Percentiles rank a stretch among this genome's conserved stretches.
phyloP scores from a whole-genome alignment of 345 rosid species.

The Leavenworthia alabamica region DNA sequence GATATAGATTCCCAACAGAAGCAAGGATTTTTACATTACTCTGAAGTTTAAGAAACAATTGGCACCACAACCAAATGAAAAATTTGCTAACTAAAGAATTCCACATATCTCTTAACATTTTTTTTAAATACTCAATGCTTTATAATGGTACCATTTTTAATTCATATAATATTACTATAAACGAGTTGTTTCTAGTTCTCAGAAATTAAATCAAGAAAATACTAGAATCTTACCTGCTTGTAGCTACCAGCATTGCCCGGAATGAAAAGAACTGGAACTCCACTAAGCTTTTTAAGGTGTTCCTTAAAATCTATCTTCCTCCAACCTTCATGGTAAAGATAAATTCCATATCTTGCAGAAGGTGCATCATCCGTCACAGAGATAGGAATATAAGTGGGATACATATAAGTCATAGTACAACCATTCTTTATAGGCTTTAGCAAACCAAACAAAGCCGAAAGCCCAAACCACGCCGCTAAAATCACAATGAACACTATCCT shows the following conservation, averaged over 20 bases:
- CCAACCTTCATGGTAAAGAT: conserved; percentile 97
- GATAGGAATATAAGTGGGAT: conserved; percentile 89
- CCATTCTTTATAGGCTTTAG: conserved; percentile 77
- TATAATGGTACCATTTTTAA: background rate
- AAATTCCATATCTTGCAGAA: conserved; percentile 59
- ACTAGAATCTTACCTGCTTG: conserved; percentile 65
- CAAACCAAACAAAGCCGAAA: conserved; percentile 55
- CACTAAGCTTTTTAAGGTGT: conserved; percentile 72
- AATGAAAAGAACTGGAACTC: conserved; percentile 91
- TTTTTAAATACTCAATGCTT: background rate
- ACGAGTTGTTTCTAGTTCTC: background rate
- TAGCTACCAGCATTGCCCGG: conserved; percentile 98
- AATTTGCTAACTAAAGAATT: background rate
- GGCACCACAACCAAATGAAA: background rate
- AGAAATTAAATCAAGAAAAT: background rate
- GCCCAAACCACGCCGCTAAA: conserved; percentile 44
- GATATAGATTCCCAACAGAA: background rate
- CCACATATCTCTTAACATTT: background rate
- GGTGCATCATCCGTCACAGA: conserved; percentile 38
- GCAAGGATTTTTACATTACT: background rate
- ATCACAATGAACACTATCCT: conserved; percentile 40
- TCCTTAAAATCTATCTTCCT: conserved; percentile 75
- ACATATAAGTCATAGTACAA: conserved; percentile 92
- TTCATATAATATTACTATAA: background rate
- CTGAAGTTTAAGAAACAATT: conserved; percentile 3